Evolutionary conservation across 768 basidiomycete species (phyloP).

Genomic region (Lactarius tabidus): DNA sequence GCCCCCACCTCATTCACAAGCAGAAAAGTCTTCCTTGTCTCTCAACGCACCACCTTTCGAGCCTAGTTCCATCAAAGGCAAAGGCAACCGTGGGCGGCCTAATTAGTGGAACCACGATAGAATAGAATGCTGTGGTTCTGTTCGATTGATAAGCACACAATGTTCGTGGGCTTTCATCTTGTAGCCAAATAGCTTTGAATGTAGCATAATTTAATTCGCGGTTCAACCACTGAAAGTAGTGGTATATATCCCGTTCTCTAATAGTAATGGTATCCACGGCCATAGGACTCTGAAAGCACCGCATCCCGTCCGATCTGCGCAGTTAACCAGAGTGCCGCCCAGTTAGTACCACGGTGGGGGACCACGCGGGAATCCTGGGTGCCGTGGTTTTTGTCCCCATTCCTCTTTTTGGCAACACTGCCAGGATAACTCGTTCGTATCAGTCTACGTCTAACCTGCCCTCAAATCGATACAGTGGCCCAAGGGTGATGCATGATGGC

Average conservation of each 20-base stretch:
- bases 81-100: not conserved
- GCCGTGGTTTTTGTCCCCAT: slow-evolving; percentile 19
- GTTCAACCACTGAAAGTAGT: not conserved
- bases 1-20: slow-evolving; percentile 16
- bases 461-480: not conserved
- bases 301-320: slow-evolving; percentile 27
- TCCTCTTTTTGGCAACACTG: not conserved
- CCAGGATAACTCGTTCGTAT: not conserved
- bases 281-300: slow-evolving; percentile 1
- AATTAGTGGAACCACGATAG: not conserved
- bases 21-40: slow-evolving; percentile 41
- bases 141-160: not conserved
- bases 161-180: slow-evolving; percentile 10
- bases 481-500: not conserved
- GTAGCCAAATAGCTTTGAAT: slow-evolving; percentile 5
- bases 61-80: slow-evolving; percentile 34
- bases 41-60: slow-evolving; percentile 54
- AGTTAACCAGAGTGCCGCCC: slow-evolving; percentile 28
- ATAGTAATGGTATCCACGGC: not conserved
- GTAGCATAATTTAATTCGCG: slow-evolving; percentile 14
- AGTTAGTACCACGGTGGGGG: slow-evolving; percentile 30
- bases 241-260: not conserved
- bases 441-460: not conserved
- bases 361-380: slow-evolving; percentile 29
- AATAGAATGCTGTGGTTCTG: not conserved